Evolutionary conservation across 2,329 filamentous ascomycete genomes (phyloP), one percentile per base, ranked within the genome.

Genomic region (Claviceps paspali): DNA sequence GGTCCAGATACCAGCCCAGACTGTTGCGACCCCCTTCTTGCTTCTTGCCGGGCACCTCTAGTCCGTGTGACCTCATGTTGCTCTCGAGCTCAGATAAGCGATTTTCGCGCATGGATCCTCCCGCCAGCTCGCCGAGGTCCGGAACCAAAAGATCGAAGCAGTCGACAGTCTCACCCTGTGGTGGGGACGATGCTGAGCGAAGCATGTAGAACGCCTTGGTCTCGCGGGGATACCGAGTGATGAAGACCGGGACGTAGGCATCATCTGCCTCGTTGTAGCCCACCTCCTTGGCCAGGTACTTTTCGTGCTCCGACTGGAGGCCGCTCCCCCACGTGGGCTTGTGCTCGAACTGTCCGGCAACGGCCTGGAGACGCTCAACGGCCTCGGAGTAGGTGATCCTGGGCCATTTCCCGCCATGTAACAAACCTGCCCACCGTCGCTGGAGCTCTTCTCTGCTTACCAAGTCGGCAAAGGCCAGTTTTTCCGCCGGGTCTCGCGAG

Each of bases 101-200:
- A 59, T 93, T 76, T 60, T 94, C 86, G 60, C 87, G 84, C 65
- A 94, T 75, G 3, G 85, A 93, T 26, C 87, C 87, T 19, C 87
- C 87, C 2, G 81, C 83, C 34, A 94, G 72, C 60, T 95, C 87
- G 53, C 83, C 86, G 40, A 88, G 68, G 41, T 86, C 82, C 12
- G 85, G 85, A 12, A 94, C 76, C 12, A 95, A 66, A 33, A 95
- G 71, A 56, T 95, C 87, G 54, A 95, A 95, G 60, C 85, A 93
- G 41, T 86, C 83, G 10, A 85, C 85, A 4, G 85, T 92, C 33
- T 53, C 47, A 32, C 57, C 54, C 32, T 53, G 45, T 4, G 45
- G 19, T 7, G 51, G 49, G 10, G 50, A 46, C 1, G 50, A 42
- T 17, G 47, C 44, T 10, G 55, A 60, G 37, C 60, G 58, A 29